Conservation (phyloP, 2,329 filamentous ascomycete genomes). For the Arachnopeziza araneosa region DNA sequence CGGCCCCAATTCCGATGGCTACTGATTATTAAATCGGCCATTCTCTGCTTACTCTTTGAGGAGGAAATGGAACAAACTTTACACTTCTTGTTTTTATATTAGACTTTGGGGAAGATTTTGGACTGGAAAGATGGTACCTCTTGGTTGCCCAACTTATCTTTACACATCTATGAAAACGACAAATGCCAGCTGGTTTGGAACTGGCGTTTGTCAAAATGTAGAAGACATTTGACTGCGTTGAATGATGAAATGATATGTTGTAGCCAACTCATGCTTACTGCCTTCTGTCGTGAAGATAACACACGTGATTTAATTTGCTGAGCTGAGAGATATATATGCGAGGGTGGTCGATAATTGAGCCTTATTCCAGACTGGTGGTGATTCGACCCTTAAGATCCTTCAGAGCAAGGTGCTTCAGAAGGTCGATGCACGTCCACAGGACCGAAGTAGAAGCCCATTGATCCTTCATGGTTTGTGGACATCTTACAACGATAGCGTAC, state of each 20-base stretch:
- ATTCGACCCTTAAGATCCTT: neutral
- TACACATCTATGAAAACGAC: neutral
- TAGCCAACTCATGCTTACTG: neutral
- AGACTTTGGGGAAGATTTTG: neutral
- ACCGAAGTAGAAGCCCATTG: neutral
- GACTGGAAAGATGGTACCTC: neutral
- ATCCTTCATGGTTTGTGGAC: neutral
- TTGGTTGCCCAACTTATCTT: neutral
- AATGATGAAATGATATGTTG: neutral
- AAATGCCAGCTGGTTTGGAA: slow-evolving; percentile 14
- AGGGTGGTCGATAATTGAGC: neutral
- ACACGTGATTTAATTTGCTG: too few relatives aligned
- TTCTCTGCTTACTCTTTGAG: neutral
- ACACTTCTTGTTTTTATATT: neutral
- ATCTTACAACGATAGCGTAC: too few relatives aligned
- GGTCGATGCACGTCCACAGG: neutral
- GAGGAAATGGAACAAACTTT: neutral
- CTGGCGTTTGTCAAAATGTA: slow-evolving; percentile 1
- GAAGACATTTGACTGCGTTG: neutral
- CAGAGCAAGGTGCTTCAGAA: neutral
- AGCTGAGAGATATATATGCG: too few relatives aligned
- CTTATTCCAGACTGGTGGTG: neutral
- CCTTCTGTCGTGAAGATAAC: neutral
- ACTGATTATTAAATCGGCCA: slow-evolving; percentile 6
- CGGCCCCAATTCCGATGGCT: slow-evolving; percentile 7